Evolutionary conservation across 257 asterid genomes (phyloP), one percentile per base, ranked within the genome.

Genomic region (Solanum gracilifrons): DNA sequence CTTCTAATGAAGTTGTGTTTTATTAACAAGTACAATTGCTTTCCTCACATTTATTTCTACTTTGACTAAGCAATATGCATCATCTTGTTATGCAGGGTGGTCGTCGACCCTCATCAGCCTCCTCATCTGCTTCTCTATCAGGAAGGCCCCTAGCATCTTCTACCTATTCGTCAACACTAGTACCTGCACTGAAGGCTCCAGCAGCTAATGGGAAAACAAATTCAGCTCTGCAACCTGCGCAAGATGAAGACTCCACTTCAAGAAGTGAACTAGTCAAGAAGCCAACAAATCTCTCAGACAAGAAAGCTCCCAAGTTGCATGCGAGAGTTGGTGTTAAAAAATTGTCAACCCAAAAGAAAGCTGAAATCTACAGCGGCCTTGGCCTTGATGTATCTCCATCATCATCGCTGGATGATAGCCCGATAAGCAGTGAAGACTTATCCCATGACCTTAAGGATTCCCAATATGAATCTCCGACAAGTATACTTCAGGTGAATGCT

Each of bases 401-500:
- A 29, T 88, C 88, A 62, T 88, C 90, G 12, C 83, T 77, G 60
- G 88, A 85, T 60, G 87, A 75, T 77, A 75, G 86, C 62, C 86
- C 86, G 23, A 31, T 69, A 6, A 48, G 68, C 32, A 46, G 74
- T 88, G 82, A 64, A 43, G 69, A 82, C 43, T 20, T 85, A 27
- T 88, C 72, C 69, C 72, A 84, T 23, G 88, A 74, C 32, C 69
- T 71, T 85, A 43, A 15, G 71, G 48, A 88, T 88, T 84, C 71
- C 62, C 88, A 33, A 60, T 66, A 37, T 60, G 86, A 88, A 85
- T 88, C 90, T 29, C 88, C 88, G 2, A 88, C 90, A 35, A 88
- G 90, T 80, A 85, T 97, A 91, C 98, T 97, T 88, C 94, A 94
- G 98, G 99, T 97, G 90, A 89, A 86, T 79, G 37, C 85, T 89